Evolutionary conservation across 2,329 filamentous ascomycete species (phyloP), one percentile per base, ranked within the genome.

Genomic region (Talaromyces sp.): DNA sequence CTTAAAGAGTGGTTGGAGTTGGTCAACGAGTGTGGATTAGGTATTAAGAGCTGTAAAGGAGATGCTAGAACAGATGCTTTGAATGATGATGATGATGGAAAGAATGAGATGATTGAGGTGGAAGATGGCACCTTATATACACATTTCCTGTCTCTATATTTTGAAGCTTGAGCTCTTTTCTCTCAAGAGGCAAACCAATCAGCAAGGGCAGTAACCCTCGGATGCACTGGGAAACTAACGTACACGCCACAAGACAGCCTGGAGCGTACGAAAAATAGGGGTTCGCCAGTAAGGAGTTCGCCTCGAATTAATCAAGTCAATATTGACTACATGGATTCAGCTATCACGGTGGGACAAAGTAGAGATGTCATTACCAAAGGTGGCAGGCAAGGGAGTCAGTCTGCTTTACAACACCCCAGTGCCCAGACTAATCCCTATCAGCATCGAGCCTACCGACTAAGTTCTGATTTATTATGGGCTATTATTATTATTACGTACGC

Each of bases 1-100:
- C 44, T 59, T 18, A 62, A 62, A 36, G 61, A 62, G 57, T 53
- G 61, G 31, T 51, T 47, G 14, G 57, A 63, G 61, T 63, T 63
- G 61, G 61, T 60, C 61, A 60, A 58, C 31, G 58, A 63, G 57
- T 60, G 61, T 60, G 59, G 44, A 42, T 52, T 30, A 55, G 23
- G 34, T 55, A 60, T 54, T 54, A 60, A 56, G 40, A 23, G 34
- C 10, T 27, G 42, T 52, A 34, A 42, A 60, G 51, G 23, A 53
- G 14, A 53, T 53, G 31, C 50, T 30, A 53, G 50, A 53, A 53
- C 50, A 31, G 30, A 53, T 53, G 50, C 50, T 51, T 51, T 28
- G 47, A 27, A 42, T 6, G 9, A n/a, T 53, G 50, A 53, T 53
- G 50, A 53, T 51, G 28, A 31, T 6, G 31, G 16, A n/a, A 53